Evolutionary conservation across 2,329 filamentous ascomycete species (phyloP), one percentile per base, ranked within the genome.

Genomic region (Monosporascus sp.): DNA sequence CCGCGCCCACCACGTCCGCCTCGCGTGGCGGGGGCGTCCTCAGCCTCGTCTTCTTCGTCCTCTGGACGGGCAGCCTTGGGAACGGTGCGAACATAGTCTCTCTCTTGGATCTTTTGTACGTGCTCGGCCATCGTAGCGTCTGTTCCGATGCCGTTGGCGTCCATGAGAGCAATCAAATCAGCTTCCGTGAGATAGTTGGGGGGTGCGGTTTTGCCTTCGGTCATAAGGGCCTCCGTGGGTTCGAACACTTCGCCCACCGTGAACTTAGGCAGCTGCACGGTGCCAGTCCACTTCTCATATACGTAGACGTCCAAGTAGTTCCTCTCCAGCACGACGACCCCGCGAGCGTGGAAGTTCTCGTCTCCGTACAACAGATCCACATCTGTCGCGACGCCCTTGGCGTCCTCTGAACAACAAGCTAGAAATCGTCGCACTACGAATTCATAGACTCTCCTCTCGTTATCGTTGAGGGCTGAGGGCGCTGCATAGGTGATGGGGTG

Each of bases 111-210:
- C 71, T 93, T 99, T 55, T 90, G 85, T 64, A 99, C 99, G 67
- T 99, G 94, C 64, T 99, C 94, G 0, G 94, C 94, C 94, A 99
- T 99, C 1, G 94, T 99, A 7, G 94, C 94, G 73, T 99, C 94
- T 9, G 94, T 99, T 14, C 94, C 94, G 59, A 99, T 99, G 2
- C 94, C 94, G 67, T 99, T 99, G 45, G 91, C 92, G 73, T 99
- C 94, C 94, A 99, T 99, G 11, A 99, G 81, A 3, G 88, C 88
- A 66, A 99, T 96, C 26, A 99, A 78, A 68, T 99, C 94, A 0
- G 94, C 92, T 68, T 99, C 94, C 0, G 94, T 97, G 31, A 99
- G 79, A 67, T 96, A 97, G 22, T 81, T 83, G 0, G 94, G 94
- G 14, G 92, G 78, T 1, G 81, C 83, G 0, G 94, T 99, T 70